phyloP scores from a whole-genome alignment of 148 eudicot species.

The Fagopyrum homotropicum region DNA sequence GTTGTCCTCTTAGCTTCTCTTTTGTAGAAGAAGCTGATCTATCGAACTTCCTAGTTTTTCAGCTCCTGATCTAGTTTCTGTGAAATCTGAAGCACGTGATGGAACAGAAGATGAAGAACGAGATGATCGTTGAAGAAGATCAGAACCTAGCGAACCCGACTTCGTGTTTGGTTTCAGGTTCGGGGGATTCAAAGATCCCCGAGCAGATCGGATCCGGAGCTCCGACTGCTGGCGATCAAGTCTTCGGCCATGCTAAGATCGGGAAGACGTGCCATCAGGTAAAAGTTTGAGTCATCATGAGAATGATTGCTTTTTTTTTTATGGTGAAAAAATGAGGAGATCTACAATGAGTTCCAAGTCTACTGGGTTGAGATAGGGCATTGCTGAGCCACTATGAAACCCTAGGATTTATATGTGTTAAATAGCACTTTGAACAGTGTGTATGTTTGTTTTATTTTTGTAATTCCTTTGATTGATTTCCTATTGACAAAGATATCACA shows the following conservation, averaged over 20 bases:
- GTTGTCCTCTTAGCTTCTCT: no score
- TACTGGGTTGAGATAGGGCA: background rate
- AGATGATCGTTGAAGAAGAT: no score
- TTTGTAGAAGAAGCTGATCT: no score
- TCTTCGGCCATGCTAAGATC: background rate
- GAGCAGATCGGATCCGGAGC: background rate
- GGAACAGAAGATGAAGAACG: background rate
- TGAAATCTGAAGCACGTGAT: no score
- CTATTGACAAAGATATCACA: background rate
- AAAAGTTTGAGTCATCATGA: background rate
- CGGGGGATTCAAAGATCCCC: background rate
- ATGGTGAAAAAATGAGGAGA: background rate
- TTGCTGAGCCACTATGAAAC: background rate
- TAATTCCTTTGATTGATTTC: background rate
- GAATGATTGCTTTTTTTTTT: background rate
- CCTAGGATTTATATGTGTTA: background rate
- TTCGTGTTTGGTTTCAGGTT: no score
- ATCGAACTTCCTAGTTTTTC: no score
- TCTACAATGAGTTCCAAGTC: background rate
- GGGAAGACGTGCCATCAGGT: conserved; percentile 19
- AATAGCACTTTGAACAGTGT: background rate
- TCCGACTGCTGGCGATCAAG: background rate
- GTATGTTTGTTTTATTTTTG: background rate
- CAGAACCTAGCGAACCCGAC: no score
- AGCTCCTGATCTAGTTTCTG: no score